A percentile compares a stretch with the other conserved stretches of the same genome.
phyloP scores from a whole-genome alignment of 2,329 filamentous ascomycete genomes.

The Metarhizium brunneum region DNA sequence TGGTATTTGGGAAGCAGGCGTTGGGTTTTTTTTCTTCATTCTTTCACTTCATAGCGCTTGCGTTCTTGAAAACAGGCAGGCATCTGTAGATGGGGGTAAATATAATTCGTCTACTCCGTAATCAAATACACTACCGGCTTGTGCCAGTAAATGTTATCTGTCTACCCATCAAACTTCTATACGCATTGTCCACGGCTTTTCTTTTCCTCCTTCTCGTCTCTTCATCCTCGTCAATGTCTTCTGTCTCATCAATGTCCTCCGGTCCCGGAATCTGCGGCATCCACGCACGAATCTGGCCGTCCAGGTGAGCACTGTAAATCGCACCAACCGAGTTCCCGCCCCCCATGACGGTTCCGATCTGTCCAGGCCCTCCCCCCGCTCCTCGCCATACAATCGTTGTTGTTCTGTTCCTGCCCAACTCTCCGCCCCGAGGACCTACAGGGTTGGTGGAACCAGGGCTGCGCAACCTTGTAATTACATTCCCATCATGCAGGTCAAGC shows the following conservation, averaged over 20 bases:
- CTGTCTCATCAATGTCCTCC: slow-evolving; percentile 39
- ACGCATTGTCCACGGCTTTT: slow-evolving; percentile 71
- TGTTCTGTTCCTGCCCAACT: slow-evolving; percentile 57
- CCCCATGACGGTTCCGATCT: slow-evolving; percentile 51
- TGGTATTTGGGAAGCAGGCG: background rate
- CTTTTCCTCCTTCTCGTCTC: slow-evolving; percentile 53
- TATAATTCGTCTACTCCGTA: background rate
- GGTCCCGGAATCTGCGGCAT: slow-evolving; percentile 47
- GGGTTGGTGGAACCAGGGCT: slow-evolving; percentile 48
- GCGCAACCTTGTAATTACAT: slow-evolving; percentile 59
- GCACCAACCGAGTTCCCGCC: slow-evolving; percentile 41
- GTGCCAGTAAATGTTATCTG: slow-evolving; percentile 54
- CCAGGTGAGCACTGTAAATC: slow-evolving; percentile 73
- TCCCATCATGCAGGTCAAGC: slow-evolving; percentile 71
- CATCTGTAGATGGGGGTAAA: background rate
- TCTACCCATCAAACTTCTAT: slow-evolving; percentile 63
- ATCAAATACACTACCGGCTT: slow-evolving; percentile 8
- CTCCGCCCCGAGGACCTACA: slow-evolving; percentile 30
- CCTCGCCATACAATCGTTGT: slow-evolving; percentile 67
- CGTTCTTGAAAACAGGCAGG: background rate
- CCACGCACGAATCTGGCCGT: slow-evolving; percentile 80
- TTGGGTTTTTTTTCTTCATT: background rate
- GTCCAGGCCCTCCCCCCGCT: slow-evolving; percentile 47
- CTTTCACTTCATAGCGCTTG: background rate
- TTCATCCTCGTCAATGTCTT: slow-evolving; percentile 31